phyloP scores from a whole-genome alignment of 139 green algal genomes.

The Picochlorum sp. region DNA sequence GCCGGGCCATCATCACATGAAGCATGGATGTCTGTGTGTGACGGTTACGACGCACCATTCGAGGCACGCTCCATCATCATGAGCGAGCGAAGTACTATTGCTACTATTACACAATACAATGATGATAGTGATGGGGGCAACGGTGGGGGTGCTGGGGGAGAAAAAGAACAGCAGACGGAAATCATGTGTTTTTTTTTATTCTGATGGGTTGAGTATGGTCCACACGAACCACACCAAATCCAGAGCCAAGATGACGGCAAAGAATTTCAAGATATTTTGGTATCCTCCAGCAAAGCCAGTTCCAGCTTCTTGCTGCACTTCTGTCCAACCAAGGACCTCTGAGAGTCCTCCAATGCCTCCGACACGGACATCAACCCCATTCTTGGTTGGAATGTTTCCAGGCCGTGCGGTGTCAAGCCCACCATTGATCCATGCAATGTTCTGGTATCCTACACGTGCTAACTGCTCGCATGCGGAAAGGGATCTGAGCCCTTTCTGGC shows the following conservation, averaged over 20 bases:
- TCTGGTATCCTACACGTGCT: slow-evolving; percentile 45
- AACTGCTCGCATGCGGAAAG: slow-evolving; percentile 62
- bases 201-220: slow-evolving; percentile 5
- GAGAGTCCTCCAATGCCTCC: slow-evolving; percentile 81
- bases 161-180: too few species aligned
- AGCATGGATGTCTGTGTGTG: too few species aligned
- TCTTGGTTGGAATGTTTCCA: slow-evolving; percentile 47
- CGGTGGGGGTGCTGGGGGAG: too few species aligned
- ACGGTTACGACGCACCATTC: too few species aligned
- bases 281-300: slow-evolving; percentile 33
- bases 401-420: slow-evolving; percentile 70
- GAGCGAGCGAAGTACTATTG: too few species aligned
- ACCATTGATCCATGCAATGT: slow-evolving; percentile 86
- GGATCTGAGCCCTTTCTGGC: slow-evolving; percentile 85
- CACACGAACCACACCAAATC: slow-evolving; percentile 21
- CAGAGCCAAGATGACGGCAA: slow-evolving; percentile 13
- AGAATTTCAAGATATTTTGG: slow-evolving; percentile 37
- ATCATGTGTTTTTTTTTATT: too few species aligned
- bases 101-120: too few species aligned
- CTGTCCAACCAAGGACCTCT: slow-evolving; percentile 77
- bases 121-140: too few species aligned
- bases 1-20: too few species aligned
- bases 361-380: slow-evolving; percentile 49
- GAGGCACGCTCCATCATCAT: too few species aligned
- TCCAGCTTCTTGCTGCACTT: slow-evolving; percentile 63